Conservation (phyloP, 768 basidiomycete genomes). For the Saitozyma podzolica region DNA sequence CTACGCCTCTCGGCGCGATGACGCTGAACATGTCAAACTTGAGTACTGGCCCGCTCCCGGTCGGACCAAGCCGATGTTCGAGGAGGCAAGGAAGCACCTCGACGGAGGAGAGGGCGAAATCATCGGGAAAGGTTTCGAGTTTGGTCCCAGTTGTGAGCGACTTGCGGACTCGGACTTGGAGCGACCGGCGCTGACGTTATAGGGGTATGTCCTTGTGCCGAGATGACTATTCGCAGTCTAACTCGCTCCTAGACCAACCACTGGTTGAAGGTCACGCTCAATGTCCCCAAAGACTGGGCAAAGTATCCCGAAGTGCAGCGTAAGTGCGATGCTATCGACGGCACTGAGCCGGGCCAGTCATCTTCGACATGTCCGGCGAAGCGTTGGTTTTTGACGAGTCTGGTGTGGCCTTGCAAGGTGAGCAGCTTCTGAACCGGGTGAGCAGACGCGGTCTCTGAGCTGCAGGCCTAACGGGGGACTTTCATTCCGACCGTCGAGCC, state of each 20-base stretch:
- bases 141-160: slow-evolving; percentile 77
- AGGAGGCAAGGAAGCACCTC: slow-evolving; percentile 81
- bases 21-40: slow-evolving; percentile 61
- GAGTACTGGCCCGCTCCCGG: slow-evolving; percentile 68
- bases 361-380: slow-evolving; percentile 92
- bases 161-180: not conserved
- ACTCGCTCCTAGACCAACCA: slow-evolving; percentile 68
- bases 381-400: slow-evolving; percentile 83
- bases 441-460: too few species aligned
- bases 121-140: slow-evolving; percentile 81
- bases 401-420: slow-evolving; percentile 75
- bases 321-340: not conserved
- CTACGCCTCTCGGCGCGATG: slow-evolving; percentile 70
- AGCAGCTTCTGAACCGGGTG: not conserved
- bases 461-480: not conserved
- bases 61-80: slow-evolving; percentile 69
- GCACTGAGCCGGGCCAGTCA: slow-evolving; percentile 55
- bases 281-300: slow-evolving; percentile 72
- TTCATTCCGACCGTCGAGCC: slow-evolving; percentile 70
- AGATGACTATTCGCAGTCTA: not conserved
- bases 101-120: slow-evolving; percentile 53
- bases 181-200: not conserved
- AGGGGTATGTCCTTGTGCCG: not conserved
- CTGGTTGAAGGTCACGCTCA: slow-evolving; percentile 86
- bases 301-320: slow-evolving; percentile 78